These are phyloP conservation scores for Ogataea naganishii DNA, from an alignment of 805 yeast genomes.

Conservation along the genomic window DNA sequence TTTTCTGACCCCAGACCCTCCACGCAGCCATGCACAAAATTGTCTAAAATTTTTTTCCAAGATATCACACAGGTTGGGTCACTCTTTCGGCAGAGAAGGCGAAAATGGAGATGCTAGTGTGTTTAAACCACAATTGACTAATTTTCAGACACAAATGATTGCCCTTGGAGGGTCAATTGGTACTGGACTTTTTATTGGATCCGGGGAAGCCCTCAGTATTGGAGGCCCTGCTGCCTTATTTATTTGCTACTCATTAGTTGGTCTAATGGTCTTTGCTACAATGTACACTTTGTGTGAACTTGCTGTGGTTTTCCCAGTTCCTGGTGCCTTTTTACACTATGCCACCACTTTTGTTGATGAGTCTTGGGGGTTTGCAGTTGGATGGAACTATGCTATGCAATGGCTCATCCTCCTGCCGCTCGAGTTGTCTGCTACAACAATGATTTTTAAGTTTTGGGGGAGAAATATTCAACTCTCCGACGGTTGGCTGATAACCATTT, in stretches of 20 bases:
- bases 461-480: conserved; percentile 29
- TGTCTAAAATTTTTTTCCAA: too few species aligned
- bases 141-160: conserved; percentile 52
- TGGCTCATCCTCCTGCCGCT: conserved; percentile 44
- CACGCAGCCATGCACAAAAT: too few species aligned
- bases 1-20: too few species aligned
- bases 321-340: conserved; percentile 59
- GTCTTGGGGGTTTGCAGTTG: conserved; percentile 56
- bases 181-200: conserved; percentile 60
- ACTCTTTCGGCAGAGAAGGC: too few species aligned
- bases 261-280: conserved; percentile 47
- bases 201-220: conserved; percentile 46
- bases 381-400: conserved; percentile 47
- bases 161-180: conserved; percentile 65
- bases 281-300: conserved; percentile 57
- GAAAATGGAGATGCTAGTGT: conserved; percentile 15
- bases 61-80: too few species aligned
- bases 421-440: conserved; percentile 45
- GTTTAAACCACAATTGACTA: conserved; percentile 15
- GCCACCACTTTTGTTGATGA: conserved; percentile 51
- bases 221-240: conserved; percentile 63
- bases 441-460: conserved; percentile 44
- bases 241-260: conserved; percentile 45
- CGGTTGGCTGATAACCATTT: conserved; percentile 41
- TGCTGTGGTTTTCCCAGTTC: conserved; percentile 51